phyloP scores from a whole-genome alignment of 805 yeast species.

The Kuraishia ogatae region DNA sequence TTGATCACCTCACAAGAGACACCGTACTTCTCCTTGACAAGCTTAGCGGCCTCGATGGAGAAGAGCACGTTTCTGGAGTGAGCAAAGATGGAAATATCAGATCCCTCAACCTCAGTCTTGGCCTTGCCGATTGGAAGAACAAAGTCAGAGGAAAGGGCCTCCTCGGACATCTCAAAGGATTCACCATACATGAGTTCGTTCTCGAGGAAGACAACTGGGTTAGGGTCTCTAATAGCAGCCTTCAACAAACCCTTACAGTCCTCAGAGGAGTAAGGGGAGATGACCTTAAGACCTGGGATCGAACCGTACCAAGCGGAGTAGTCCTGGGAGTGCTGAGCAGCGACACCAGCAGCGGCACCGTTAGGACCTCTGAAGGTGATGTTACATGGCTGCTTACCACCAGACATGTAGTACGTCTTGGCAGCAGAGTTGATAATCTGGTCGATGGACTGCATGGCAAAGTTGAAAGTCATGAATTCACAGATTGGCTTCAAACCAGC shows the following conservation, averaged over 20 bases:
- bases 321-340: conserved; percentile 98
- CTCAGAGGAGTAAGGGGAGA: conserved; percentile 92
- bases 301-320: conserved; percentile 97
- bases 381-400: conserved; percentile 96
- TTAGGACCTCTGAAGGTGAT: conserved; percentile 98
- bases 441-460: conserved; percentile 99
- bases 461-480: conserved; percentile 98
- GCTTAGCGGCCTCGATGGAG: conserved; percentile 86
- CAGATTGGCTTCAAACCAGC: conserved; percentile 94
- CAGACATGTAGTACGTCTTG: conserved; percentile 97
- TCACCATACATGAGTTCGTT: conserved; percentile 95
- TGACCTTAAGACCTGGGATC: conserved; percentile 95
- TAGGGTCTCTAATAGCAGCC: conserved; percentile 97
- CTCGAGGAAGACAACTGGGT: conserved; percentile 93
- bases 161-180: conserved; percentile 81
- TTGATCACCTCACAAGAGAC: conserved; percentile 90
- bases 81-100: conserved; percentile 81
- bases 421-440: conserved; percentile 98
- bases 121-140: conserved; percentile 93
- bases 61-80: conserved; percentile 87
- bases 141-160: conserved; percentile 80
- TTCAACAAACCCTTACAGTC: conserved; percentile 93
- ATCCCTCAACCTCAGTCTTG: conserved; percentile 88
- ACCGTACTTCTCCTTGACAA: conserved; percentile 74
- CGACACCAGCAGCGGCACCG: conserved; percentile 99